These are phyloP conservation scores for Aureobasidium lini DNA, from an alignment of 2,329 filamentous ascomycete species.

Conservation along the genomic window DNA sequence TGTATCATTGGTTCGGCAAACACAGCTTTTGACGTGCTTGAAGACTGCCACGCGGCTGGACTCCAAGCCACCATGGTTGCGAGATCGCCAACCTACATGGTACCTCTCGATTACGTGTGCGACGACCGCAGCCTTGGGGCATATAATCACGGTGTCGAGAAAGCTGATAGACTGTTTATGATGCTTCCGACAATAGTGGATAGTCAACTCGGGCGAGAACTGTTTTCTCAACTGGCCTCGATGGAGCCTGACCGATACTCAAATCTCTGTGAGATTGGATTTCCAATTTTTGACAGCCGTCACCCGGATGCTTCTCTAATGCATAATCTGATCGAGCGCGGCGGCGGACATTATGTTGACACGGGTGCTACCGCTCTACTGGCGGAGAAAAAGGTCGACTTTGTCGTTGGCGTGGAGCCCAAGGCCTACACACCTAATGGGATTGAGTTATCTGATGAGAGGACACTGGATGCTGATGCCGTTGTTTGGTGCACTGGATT, in stretches of 20 bases:
- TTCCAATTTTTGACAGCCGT: constrained; percentile 31
- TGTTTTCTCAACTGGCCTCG: constrained; percentile 16
- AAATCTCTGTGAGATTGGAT: constrained; percentile 28
- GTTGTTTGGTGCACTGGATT: neutral
- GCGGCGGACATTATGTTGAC: constrained; percentile 37
- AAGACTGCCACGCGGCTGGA: constrained; percentile 22
- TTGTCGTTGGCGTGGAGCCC: neutral
- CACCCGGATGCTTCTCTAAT: constrained; percentile 16
- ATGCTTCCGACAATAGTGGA: neutral
- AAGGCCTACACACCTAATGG: neutral
- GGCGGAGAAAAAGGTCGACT: constrained; percentile 24
- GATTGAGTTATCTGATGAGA: neutral
- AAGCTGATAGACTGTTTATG: constrained; percentile 20
- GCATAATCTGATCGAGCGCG: constrained; percentile 30
- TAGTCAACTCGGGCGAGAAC: neutral
- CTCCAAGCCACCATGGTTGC: neutral
- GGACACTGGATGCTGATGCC: neutral
- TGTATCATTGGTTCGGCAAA: constrained; percentile 33
- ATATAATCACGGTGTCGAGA: constrained; percentile 15
- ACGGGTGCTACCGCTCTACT: constrained; percentile 30
- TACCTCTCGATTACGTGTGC: neutral
- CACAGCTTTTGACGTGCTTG: constrained; percentile 35
- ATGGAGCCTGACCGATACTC: constrained; percentile 31
- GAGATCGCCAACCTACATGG: neutral
- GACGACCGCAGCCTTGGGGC: neutral